These are phyloP conservation scores for Marchantia polymorpha DNA, from an alignment of 225 moss, liverwort and hornwort genomes.

Conservation along the genomic window DNA sequence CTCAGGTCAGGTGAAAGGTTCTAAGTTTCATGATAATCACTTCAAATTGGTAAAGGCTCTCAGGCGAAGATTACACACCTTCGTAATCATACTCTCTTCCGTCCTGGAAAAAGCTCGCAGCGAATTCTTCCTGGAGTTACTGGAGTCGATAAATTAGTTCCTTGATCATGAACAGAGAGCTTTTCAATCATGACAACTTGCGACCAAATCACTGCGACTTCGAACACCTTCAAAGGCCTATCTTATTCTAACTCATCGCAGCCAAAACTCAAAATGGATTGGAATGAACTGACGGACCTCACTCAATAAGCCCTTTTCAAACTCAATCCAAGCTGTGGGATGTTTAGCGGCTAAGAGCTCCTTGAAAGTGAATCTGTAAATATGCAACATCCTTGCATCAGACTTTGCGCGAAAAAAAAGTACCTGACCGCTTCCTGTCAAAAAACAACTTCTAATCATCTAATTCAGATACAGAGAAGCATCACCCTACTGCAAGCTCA, in stretches of 20 bases:
- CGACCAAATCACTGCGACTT: too few relatives aligned
- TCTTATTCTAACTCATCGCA: not conserved
- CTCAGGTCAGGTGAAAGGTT: too few relatives aligned
- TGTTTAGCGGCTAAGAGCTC: conserved; percentile 83
- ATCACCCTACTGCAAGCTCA: too few relatives aligned
- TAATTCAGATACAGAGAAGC: too few relatives aligned
- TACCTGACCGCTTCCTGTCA: too few relatives aligned
- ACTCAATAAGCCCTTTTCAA: conserved; percentile 75
- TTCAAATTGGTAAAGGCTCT: too few relatives aligned
- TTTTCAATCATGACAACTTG: too few relatives aligned
- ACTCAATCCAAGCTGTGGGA: conserved; percentile 93
- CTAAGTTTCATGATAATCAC: too few relatives aligned
- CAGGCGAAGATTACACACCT: conserved; percentile 37
- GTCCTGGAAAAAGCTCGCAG: conserved; percentile 71
- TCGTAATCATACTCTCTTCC: conserved; percentile 73
- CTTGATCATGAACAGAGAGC: not conserved
- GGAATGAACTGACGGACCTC: conserved; percentile 46
- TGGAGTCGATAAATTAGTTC: conserved; percentile 27
- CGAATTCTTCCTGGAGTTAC: conserved; percentile 61
- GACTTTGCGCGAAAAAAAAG: not conserved
- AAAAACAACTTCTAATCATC: too few relatives aligned
- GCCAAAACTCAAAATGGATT: not conserved
- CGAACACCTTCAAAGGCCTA: too few relatives aligned
- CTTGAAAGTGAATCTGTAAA: conserved; percentile 80
- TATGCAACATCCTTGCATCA: not conserved